These are phyloP conservation scores for Westerdykella ornata DNA, from an alignment of 2,329 filamentous ascomycete genomes.

Conservation along the genomic window DNA sequence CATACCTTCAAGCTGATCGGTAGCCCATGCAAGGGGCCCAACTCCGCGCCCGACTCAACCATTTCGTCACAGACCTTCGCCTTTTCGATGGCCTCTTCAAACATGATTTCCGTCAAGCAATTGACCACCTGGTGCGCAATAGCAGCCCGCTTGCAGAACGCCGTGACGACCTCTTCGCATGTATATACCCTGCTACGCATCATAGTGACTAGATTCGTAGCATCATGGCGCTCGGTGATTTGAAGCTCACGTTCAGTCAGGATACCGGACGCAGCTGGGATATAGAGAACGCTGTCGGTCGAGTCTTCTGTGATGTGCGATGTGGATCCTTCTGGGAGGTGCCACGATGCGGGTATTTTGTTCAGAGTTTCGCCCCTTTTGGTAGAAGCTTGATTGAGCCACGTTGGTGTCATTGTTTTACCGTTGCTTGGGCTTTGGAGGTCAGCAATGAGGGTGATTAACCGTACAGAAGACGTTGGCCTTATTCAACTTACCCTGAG, in stretches of 20 bases:
- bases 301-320: constrained; percentile 15
- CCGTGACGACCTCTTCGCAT: constrained; percentile 43
- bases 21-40: constrained; percentile 49
- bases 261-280: constrained; percentile 27
- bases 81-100: constrained; percentile 36
- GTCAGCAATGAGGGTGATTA: too few species aligned
- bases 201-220: constrained; percentile 23
- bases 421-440: too few species aligned
- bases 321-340: constrained; percentile 15
- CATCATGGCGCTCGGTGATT: constrained; percentile 34
- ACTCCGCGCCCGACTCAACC: constrained; percentile 33
- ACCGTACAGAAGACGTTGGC: too few species aligned
- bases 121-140: constrained; percentile 54
- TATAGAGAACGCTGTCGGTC: constrained; percentile 22
- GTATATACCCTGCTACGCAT: constrained; percentile 20
- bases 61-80: constrained; percentile 37
- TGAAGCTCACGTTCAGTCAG: constrained; percentile 27
- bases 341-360: constrained; percentile 32
- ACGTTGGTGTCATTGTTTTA: too few species aligned
- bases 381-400: too few species aligned
- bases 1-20: constrained; percentile 49
- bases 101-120: constrained; percentile 42
- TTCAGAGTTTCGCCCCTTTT: constrained; percentile 23
- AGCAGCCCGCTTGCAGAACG: constrained; percentile 49
- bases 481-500: too few species aligned